These are phyloP conservation scores for Eucommia ulmoides DNA, from an alignment of 257 asterid genomes.

Conservation along the genomic window DNA sequence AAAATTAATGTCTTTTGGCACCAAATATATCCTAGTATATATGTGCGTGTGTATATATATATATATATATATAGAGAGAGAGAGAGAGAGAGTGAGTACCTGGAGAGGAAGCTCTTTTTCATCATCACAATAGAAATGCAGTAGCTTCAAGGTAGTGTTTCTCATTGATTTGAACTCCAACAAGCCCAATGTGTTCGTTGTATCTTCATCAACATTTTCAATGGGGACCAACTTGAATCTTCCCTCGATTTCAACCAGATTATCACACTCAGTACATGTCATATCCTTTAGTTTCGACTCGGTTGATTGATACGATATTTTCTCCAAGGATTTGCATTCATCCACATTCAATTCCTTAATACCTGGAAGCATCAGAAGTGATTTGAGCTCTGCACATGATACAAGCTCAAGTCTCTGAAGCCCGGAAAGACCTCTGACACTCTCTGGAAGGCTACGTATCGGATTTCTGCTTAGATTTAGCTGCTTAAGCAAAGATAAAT, in stretches of 20 bases:
- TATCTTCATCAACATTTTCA: not conserved
- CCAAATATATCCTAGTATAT: too few relatives aligned
- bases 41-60: too few relatives aligned
- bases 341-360: not conserved
- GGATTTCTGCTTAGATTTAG: slow-evolving; percentile 10
- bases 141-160: too few relatives aligned
- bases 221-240: not conserved
- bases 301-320: not conserved
- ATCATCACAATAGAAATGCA: too few relatives aligned
- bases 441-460: slow-evolving; percentile 7
- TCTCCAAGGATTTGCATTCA: not conserved
- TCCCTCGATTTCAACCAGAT: not conserved
- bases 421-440: slow-evolving; percentile 7
- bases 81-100: not conserved
- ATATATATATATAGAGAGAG: too few relatives aligned
- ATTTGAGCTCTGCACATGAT: slow-evolving; percentile 5
- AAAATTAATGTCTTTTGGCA: too few relatives aligned
- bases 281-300: not conserved
- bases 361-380: not conserved
- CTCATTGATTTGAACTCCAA: not conserved
- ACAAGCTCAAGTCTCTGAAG: slow-evolving; percentile 1
- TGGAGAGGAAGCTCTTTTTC: not conserved
- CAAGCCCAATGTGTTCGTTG: not conserved
- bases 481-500: not conserved
- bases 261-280: not conserved